These are phyloP conservation scores for Moniliella sp. DNA, from an alignment of 1,284 basidiomycete genomes.

Conservation along the genomic window DNA sequence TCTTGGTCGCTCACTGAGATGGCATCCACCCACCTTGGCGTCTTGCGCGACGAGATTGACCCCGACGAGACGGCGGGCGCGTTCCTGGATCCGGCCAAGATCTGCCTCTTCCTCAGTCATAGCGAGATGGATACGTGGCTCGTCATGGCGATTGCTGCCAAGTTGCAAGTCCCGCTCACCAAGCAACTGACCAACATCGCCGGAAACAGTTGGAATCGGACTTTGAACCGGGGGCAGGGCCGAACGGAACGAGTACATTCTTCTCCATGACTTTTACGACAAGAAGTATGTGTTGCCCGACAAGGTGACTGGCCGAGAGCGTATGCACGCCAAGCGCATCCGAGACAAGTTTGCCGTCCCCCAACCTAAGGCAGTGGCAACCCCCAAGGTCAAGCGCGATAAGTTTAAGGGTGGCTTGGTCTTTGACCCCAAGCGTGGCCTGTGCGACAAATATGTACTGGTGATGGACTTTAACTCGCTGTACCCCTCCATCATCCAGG, in stretches of 20 bases:
- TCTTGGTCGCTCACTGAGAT: slow-evolving; percentile 93
- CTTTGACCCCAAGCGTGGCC: slow-evolving; percentile 79
- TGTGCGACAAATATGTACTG: slow-evolving; percentile 90
- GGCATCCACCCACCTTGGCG: slow-evolving; percentile 60
- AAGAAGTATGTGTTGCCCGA: slow-evolving; percentile 91
- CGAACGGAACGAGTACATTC: slow-evolving; percentile 94
- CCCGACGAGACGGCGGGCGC: slow-evolving; percentile 67
- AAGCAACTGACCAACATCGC: slow-evolving; percentile 89
- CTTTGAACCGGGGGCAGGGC: slow-evolving; percentile 51
- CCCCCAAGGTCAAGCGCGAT: slow-evolving; percentile 50
- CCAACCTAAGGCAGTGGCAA: too few species aligned
- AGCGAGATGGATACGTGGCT: slow-evolving; percentile 83
- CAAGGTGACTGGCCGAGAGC: too few species aligned
- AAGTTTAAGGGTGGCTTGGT: slow-evolving; percentile 98
- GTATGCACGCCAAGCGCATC: too few species aligned
- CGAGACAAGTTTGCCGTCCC: too few species aligned
- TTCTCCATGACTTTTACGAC: slow-evolving; percentile 88
- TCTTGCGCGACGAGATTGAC: slow-evolving; percentile 45
- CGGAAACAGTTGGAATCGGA: slow-evolving; percentile 64
- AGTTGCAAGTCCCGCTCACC: slow-evolving; percentile 76
- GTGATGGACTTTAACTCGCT: slow-evolving; percentile 99
- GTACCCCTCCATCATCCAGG: slow-evolving; percentile 98
- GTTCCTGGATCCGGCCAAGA: slow-evolving; percentile 9
- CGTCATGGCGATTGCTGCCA: slow-evolving; percentile 77
- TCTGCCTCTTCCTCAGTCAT: slow-evolving; percentile 52